These are phyloP conservation scores for Aschersonia sp. DNA, from an alignment of 2,329 filamentous ascomycete species.

Conservation along the genomic window DNA sequence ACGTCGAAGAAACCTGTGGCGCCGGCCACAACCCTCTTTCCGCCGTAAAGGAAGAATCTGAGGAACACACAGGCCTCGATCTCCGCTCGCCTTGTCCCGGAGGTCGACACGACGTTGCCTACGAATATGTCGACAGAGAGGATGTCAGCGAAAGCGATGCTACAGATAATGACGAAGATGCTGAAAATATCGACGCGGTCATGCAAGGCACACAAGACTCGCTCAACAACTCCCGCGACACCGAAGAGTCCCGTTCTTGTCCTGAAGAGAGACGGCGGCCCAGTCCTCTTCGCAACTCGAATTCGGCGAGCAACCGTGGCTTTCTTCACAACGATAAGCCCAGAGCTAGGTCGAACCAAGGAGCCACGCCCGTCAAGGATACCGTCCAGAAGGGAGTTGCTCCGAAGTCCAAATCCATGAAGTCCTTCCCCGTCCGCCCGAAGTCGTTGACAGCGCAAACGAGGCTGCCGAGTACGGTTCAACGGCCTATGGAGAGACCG, in stretches of 20 bases:
- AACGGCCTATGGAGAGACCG: slow-evolving; percentile 5
- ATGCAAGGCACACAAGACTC: not conserved
- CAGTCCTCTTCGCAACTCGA: slow-evolving; percentile 37
- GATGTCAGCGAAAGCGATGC: slow-evolving; percentile 22
- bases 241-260: no score
- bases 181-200: not conserved
- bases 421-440: slow-evolving; percentile 12
- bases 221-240: slow-evolving; percentile 14
- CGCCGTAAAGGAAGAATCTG: slow-evolving; percentile 32
- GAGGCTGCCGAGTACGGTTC: slow-evolving; percentile 1
- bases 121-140: slow-evolving; percentile 11
- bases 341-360: slow-evolving; percentile 20
- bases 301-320: slow-evolving; percentile 33
- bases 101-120: slow-evolving; percentile 2
- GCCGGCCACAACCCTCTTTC: slow-evolving; percentile 24
- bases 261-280: slow-evolving; percentile 18
- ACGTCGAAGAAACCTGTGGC: slow-evolving; percentile 31
- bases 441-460: slow-evolving; percentile 1
- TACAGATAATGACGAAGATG: slow-evolving; percentile 30
- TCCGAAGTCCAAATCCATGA: slow-evolving; percentile 10
- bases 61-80: slow-evolving; percentile 9
- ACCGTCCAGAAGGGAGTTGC: slow-evolving; percentile 19
- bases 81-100: slow-evolving; percentile 15
- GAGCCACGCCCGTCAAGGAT: no score
- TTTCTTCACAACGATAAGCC: slow-evolving; percentile 10